phyloP scores from a whole-genome alignment of 2,329 filamentous ascomycete species.

The Plenodomus lindquistii region DNA sequence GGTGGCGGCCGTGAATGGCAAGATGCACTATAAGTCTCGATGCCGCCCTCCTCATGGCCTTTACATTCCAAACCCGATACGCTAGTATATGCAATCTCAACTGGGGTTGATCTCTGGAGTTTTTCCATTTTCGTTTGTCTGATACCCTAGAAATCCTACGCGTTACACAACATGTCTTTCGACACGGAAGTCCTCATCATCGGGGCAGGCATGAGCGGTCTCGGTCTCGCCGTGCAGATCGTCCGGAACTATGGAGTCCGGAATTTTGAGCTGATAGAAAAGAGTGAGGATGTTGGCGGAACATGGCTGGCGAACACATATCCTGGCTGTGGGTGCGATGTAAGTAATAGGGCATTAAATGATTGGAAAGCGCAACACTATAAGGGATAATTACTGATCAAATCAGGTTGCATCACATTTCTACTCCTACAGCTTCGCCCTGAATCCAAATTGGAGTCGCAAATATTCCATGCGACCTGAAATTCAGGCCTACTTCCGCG shows the following conservation, averaged over 20 bases:
- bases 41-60: not conserved
- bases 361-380: not conserved
- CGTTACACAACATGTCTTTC: slow-evolving; percentile 32
- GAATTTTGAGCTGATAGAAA: slow-evolving; percentile 52
- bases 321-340: slow-evolving; percentile 42
- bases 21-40: slow-evolving; percentile 8
- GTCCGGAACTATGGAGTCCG: slow-evolving; percentile 44
- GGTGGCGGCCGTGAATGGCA: not conserved
- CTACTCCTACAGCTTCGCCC: slow-evolving; percentile 65
- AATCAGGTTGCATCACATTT: slow-evolving; percentile 52
- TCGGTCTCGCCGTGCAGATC: slow-evolving; percentile 53
- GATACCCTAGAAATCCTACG: not conserved
- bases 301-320: slow-evolving; percentile 42
- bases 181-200: slow-evolving; percentile 55
- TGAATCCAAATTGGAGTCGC: slow-evolving; percentile 62
- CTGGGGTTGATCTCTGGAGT: not conserved
- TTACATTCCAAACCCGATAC: not conserved
- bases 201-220: slow-evolving; percentile 54
- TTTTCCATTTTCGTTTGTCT: not conserved
- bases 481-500: slow-evolving; percentile 59
- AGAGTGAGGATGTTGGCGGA: slow-evolving; percentile 44
- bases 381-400: not conserved
- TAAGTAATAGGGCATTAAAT: slow-evolving; percentile 6
- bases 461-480: slow-evolving; percentile 61
- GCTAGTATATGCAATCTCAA: not conserved